Evolutionary conservation across 805 yeast genomes (phyloP), one percentile per base, ranked within the genome.

Genomic region (Saccharomycopsis olivae): DNA sequence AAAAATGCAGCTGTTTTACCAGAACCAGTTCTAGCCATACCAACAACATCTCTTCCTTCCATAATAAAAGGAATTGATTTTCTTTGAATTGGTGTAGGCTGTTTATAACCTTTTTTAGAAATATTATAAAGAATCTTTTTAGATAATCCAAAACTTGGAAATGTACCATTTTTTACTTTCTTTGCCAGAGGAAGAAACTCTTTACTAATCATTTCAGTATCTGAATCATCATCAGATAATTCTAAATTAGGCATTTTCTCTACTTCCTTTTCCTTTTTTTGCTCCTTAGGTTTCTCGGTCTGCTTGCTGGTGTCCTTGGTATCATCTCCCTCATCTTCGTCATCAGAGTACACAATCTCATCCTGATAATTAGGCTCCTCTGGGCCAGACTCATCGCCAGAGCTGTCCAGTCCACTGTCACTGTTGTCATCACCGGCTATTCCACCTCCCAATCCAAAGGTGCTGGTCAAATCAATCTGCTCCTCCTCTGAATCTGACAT

Each of bases 1-100:
- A 85, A 72, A 57, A 92, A 92, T 1, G 98, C 97, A 6, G 98
- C 98, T 0, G 99, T 92, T 57, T 92, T 92, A 68, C 99, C 99
- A 19, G 95, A 84, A 53, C 99, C 99, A 0, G 99, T 92, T 55
- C 99, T 73, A 13, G 99, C 99, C 99, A 92, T 92, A 56, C 96
- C 99, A 13, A 92, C 98, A 31, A 92, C 94, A 61, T 92, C 98
- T 54, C 94, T 70, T 40, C 76, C 81, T 35, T 82, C 85, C 64
- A 92, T 65, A 44, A 92, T 78, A 40, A 87, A 66, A 0, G 98
- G 98, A 43, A 92, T 84, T 2, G 98, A 80, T 56, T 89, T 92
- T 49, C 98, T 71, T 62, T 92, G 99, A 58, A 92, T 92, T 1
- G 99, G 99, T 0, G 99, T 92, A 11, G 99, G 99, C 49, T 82